These are phyloP conservation scores for Phialemonium atrogriseum DNA, from an alignment of 2,329 filamentous ascomycete species.

Conservation along the genomic window DNA sequence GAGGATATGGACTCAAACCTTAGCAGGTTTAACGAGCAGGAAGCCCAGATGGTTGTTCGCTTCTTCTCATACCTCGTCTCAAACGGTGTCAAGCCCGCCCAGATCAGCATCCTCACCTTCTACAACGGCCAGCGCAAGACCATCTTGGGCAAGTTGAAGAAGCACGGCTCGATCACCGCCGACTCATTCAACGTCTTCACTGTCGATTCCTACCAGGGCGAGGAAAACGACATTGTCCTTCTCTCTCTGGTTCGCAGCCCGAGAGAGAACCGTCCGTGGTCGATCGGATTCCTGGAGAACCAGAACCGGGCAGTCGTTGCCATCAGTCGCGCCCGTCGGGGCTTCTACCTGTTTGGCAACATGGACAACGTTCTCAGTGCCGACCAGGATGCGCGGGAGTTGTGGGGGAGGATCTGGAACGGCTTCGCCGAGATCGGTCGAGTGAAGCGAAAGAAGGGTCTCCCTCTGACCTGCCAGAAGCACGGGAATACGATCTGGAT, in stretches of 20 bases:
- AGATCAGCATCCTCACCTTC: constrained; percentile 78
- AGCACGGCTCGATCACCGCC: constrained; percentile 17
- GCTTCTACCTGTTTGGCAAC: constrained; percentile 83
- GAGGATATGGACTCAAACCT: constrained; percentile 56
- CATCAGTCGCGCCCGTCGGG: constrained; percentile 62
- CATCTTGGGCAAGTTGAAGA: constrained; percentile 42
- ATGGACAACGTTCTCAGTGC: constrained; percentile 42
- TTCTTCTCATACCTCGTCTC: constrained; percentile 65
- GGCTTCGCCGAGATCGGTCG: constrained; percentile 31
- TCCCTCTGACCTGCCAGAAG: constrained; percentile 56
- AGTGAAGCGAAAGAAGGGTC: constrained; percentile 21
- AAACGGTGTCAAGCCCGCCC: constrained; percentile 49
- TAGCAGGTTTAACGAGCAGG: constrained; percentile 60
- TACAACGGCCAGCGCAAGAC: constrained; percentile 75
- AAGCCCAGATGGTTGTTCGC: constrained; percentile 67
- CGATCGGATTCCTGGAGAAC: constrained; percentile 67
- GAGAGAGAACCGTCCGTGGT: constrained; percentile 22
- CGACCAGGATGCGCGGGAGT: constrained; percentile 25
- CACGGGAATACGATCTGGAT: constrained; percentile 48
- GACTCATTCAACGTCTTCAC: constrained; percentile 56
- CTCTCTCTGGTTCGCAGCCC: constrained; percentile 75
- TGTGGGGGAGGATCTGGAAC: constrained; percentile 42
- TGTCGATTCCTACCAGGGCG: constrained; percentile 84
- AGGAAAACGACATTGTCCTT: constrained; percentile 79
- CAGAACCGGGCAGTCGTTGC: constrained; percentile 50